Evolutionary conservation across 2,329 filamentous ascomycete species (phyloP).

Genomic region (Cadophora sp.): DNA sequence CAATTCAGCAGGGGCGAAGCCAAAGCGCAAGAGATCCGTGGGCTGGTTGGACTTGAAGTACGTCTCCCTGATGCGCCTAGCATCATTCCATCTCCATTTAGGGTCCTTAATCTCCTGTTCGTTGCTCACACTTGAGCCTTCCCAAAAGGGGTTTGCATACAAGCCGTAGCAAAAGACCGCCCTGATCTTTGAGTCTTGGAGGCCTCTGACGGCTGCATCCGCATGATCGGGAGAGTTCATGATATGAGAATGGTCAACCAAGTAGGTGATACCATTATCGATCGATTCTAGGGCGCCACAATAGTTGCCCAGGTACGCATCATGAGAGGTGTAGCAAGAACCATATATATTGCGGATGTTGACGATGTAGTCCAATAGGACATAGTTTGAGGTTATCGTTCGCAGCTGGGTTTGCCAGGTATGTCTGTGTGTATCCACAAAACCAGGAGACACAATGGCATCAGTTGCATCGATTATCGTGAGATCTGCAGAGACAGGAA

Average conservation of each 20-base stretch:
- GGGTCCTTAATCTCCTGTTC: not conserved
- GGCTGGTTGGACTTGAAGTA: not conserved
- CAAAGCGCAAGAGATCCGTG: not conserved
- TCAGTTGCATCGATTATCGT: not conserved
- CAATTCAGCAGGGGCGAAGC: not conserved
- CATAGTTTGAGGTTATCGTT: not conserved
- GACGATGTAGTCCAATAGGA: not conserved
- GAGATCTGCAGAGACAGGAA: not conserved
- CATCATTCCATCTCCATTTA: not conserved
- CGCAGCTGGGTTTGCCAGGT: not conserved
- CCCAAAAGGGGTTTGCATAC: not conserved
- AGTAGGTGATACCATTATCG: not conserved
- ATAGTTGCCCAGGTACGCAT: not conserved
- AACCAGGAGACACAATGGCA: not conserved
- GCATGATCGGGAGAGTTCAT: not conserved
- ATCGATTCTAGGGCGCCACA: not conserved
- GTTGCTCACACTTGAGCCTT: not conserved
- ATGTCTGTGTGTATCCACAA: constrained; percentile 1
- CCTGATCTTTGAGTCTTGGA: not conserved
- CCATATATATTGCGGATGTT: not conserved
- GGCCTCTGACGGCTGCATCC: not conserved
- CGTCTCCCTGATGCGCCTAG: not conserved
- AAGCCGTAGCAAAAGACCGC: not conserved
- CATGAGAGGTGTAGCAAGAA: not conserved
- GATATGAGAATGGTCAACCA: constrained; percentile 1